These are phyloP conservation scores for Sporothrix protearum DNA, from an alignment of 2,329 filamentous ascomycete species.

Conservation along the genomic window DNA sequence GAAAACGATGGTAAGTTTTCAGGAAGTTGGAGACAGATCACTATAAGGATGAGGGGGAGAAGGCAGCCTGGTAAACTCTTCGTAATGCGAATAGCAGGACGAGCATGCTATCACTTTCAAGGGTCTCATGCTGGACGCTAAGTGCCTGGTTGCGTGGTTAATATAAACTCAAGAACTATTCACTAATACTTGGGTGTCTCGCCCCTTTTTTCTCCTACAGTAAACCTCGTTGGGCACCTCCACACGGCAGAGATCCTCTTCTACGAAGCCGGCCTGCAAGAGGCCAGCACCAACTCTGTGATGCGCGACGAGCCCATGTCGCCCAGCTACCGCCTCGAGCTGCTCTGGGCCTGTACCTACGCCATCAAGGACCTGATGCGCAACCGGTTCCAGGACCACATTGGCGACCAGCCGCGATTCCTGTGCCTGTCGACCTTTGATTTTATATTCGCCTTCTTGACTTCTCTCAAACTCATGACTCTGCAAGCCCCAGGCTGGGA, in stretches of 20 bases:
- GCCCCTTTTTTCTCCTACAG: conserved; percentile 30
- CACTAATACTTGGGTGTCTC: not conserved
- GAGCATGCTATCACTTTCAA: not conserved
- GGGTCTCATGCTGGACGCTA: not conserved
- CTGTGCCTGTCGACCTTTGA: conserved; percentile 47
- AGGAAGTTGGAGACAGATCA: not conserved
- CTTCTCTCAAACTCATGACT: conserved; percentile 46
- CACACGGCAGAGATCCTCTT: conserved; percentile 47
- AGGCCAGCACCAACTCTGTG: conserved; percentile 34
- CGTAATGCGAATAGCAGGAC: not conserved
- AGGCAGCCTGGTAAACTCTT: not conserved
- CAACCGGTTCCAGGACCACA: conserved; percentile 30
- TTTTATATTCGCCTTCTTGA: conserved; percentile 47
- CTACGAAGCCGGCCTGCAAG: conserved; percentile 46
- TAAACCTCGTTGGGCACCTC: conserved; percentile 42
- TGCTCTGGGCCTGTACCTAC: conserved; percentile 46
- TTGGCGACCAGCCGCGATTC: conserved; percentile 39
- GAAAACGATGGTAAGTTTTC: conserved; percentile 11
- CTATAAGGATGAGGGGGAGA: not conserved
- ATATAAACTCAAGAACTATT: not conserved
- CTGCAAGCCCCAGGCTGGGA: conserved; percentile 48
- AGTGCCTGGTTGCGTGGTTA: not conserved
- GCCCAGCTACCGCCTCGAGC: conserved; percentile 41
- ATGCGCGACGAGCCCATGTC: conserved; percentile 32
- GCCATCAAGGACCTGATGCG: conserved; percentile 42